Evolutionary conservation across 75 land plant genomes (phyloP), one percentile per base, ranked within the genome.

Genomic region (Sequoia sempervirens): DNA sequence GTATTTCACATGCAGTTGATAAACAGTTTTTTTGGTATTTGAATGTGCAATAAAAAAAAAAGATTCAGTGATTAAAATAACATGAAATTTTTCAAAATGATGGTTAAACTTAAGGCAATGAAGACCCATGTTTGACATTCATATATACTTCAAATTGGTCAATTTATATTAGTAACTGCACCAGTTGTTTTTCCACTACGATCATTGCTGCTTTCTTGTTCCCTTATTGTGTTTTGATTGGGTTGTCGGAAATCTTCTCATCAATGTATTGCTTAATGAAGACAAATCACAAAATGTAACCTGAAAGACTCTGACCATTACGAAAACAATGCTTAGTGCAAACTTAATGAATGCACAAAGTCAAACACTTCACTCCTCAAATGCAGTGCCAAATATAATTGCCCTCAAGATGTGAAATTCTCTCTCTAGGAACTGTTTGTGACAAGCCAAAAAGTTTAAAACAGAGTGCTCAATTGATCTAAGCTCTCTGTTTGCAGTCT

Each of bases 1-100:
- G 99, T 96, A 82, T 36, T n/a, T 78, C 10, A 32, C 11, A 28
- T 78, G 45, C 30, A 43, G 13, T 78, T 26, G 30, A 78, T 28
- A 78, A 78, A 45, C 41, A 78, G 13, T 45, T 45, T 7, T 40
- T n/a, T 43, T n/a, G 13, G 50, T 78, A 78, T 15, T 23, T 78
- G 80, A 13, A 45, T 11, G n/a, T 45, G 46, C 28, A 78, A 38
- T 41, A 1, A 40, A 18, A 56, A 56, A 56, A 2, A 56, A 18
- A 18, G 61, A 5, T 56, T 4, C 23, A 18, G 40, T 34, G 75
- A 73, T 73, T 32, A 73, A 72, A 73, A 73, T 28, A 73, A 73
- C 34, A 5, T 73, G 38, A 73, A 73, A 36, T 73, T 15, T 2
- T 36, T 37, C 40, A 73, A 73, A 73, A 73, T 34, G 37, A 73